Evolutionary conservation across 1,284 basidiomycete species (phyloP).

Genomic region (Ustilago crameri): DNA sequence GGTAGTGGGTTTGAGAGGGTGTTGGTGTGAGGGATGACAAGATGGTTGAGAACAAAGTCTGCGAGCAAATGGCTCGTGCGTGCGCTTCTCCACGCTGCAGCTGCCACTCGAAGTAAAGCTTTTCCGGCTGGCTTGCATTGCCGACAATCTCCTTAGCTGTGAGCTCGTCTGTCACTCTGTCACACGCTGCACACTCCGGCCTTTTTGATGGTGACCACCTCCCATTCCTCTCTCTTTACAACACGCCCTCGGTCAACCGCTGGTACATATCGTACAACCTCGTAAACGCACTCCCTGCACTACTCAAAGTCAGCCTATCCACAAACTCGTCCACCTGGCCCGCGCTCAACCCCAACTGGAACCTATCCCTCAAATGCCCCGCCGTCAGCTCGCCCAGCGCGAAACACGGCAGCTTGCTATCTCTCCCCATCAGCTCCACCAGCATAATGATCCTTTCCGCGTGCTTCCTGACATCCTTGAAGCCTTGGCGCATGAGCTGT

Average conservation of each 20-base stretch:
- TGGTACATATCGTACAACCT: slow-evolving; percentile 67
- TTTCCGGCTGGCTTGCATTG: no score
- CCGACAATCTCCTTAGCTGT: no score
- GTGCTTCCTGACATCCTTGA: slow-evolving; percentile 92
- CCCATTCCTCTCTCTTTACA: slow-evolving; percentile 13
- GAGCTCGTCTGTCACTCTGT: no score
- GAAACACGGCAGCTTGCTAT: slow-evolving; percentile 93
- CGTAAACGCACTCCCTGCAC: slow-evolving; percentile 65
- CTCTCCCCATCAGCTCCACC: slow-evolving; percentile 97
- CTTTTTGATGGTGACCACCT: no score
- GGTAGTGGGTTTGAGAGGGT: no score
- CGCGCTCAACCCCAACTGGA: slow-evolving; percentile 89
- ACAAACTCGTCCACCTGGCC: slow-evolving; percentile 87
- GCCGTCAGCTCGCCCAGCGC: slow-evolving; percentile 89
- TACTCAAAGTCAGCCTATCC: slow-evolving; percentile 59
- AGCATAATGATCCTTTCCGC: slow-evolving; percentile 95
- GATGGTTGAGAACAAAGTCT: no score
- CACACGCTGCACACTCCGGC: no score
- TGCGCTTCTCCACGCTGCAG: no score
- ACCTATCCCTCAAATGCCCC: slow-evolving; percentile 84
- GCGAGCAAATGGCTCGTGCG: no score
- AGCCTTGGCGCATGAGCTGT: slow-evolving; percentile 88
- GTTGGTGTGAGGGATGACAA: no score
- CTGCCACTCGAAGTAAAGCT: no score
- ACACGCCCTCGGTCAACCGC: slow-evolving; percentile 58